Evolutionary conservation across 2,329 filamentous ascomycete species (phyloP).

Genomic region (Aspergillus sp.): DNA sequence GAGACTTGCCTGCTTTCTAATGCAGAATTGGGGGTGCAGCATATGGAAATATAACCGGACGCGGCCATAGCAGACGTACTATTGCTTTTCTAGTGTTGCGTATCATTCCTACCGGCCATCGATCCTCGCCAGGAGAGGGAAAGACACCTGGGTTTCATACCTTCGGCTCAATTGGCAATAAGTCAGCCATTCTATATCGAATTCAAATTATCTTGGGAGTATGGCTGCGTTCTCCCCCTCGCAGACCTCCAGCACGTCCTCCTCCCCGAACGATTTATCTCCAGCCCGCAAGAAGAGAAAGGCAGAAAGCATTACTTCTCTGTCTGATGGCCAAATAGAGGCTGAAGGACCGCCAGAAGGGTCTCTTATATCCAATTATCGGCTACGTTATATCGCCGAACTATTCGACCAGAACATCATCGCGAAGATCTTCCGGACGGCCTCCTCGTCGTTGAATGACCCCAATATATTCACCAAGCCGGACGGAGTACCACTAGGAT

Average conservation of each 20-base stretch:
- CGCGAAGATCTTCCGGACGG: conserved; percentile 16
- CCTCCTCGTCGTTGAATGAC: not conserved
- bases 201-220: not conserved
- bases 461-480: not conserved
- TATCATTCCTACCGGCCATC: too few species aligned
- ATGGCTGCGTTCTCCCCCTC: not conserved
- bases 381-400: not conserved
- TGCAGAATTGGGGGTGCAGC: not conserved
- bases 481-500: not conserved
- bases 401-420: conserved; percentile 16
- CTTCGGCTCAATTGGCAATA: not conserved
- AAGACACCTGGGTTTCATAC: too few species aligned
- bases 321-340: conserved; percentile 1
- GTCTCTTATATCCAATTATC: not conserved
- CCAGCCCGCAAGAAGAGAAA: not conserved
- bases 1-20: not conserved
- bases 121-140: too few species aligned
- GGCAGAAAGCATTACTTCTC: conserved; percentile 3
- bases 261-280: not conserved
- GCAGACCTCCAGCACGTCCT: conserved; percentile 2
- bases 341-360: not conserved
- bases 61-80: not conserved
- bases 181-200: not conserved
- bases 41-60: not conserved
- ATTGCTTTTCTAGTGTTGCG: not conserved